Conservation (phyloP, 1,284 basidiomycete species). For the Mycena sp. region DNA sequence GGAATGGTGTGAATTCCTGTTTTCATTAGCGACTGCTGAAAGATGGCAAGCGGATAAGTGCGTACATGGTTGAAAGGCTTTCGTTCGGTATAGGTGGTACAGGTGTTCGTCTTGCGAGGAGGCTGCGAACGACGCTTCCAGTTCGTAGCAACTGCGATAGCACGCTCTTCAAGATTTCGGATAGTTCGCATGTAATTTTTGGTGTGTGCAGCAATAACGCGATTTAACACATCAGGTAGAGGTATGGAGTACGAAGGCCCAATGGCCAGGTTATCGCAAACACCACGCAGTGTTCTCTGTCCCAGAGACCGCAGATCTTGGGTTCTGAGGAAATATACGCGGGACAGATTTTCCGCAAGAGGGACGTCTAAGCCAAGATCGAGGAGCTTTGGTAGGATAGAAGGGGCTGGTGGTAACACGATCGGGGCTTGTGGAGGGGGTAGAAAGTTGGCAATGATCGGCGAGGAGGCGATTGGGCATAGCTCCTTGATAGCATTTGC, state of each 20-base stretch:
- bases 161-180: background rate
- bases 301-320: background rate
- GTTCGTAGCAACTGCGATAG: background rate
- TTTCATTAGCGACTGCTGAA: background rate
- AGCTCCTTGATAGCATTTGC: background rate
- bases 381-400: conserved; percentile 1
- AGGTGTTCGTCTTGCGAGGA: background rate
- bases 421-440: background rate
- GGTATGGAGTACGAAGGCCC: too few relatives aligned
- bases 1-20: conserved; percentile 56
- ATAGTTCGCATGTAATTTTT: background rate
- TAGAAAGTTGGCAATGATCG: background rate
- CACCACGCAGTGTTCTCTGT: background rate
- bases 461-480: background rate
- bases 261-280: too few relatives aligned
- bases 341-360: background rate
- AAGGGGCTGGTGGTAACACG: background rate
- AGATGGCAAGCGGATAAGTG: background rate
- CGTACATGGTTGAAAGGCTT: conserved; percentile 21
- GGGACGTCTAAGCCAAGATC: background rate
- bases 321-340: too few relatives aligned
- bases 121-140: background rate
- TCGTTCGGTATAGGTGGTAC: too few relatives aligned
- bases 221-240: background rate
- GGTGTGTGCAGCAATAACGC: background rate